These are phyloP conservation scores for Amanita pseudoporphyria DNA, from an alignment of 768 basidiomycete genomes.

Conservation along the genomic window DNA sequence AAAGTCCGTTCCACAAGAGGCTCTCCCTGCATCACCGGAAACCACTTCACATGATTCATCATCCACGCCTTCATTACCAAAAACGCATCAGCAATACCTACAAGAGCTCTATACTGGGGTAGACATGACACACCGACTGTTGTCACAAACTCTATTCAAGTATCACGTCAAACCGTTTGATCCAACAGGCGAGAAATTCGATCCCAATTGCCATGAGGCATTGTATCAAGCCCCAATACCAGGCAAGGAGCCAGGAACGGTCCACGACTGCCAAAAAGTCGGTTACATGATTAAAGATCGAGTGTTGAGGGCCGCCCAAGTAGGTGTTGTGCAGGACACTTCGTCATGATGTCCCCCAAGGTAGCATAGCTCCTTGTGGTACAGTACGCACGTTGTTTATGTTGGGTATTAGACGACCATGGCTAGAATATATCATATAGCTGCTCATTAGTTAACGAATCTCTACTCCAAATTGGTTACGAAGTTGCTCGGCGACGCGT, in stretches of 20 bases:
- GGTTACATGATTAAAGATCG: slow-evolving; percentile 95
- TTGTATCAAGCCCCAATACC: slow-evolving; percentile 88
- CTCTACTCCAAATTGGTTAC: slow-evolving; percentile 68
- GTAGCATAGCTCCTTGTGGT: background rate
- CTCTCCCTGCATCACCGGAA: slow-evolving; percentile 22
- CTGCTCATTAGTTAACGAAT: slow-evolving; percentile 48
- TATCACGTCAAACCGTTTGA: slow-evolving; percentile 91
- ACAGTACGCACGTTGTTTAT: slow-evolving; percentile 8
- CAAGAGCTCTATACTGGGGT: slow-evolving; percentile 79
- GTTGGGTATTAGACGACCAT: slow-evolving; percentile 12
- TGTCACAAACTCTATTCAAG: slow-evolving; percentile 84
- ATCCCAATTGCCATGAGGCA: slow-evolving; percentile 96
- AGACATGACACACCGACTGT: slow-evolving; percentile 81
- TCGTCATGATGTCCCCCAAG: slow-evolving; percentile 27
- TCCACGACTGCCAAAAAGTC: slow-evolving; percentile 83
- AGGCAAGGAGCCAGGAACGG: slow-evolving; percentile 81
- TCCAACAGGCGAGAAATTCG: slow-evolving; percentile 86
- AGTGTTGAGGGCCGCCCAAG: slow-evolving; percentile 89
- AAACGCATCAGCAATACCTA: slow-evolving; percentile 50
- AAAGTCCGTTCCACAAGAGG: slow-evolving; percentile 59
- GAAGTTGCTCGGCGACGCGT: slow-evolving; percentile 44
- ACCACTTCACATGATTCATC: slow-evolving; percentile 18
- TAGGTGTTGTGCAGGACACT: slow-evolving; percentile 82
- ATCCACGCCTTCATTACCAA: slow-evolving; percentile 30
- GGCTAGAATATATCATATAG: slow-evolving; percentile 26